Base-by-base conservation (phyloP, 2,329 filamentous ascomycete species). In the Orbilia blumenaviensis region DNA sequence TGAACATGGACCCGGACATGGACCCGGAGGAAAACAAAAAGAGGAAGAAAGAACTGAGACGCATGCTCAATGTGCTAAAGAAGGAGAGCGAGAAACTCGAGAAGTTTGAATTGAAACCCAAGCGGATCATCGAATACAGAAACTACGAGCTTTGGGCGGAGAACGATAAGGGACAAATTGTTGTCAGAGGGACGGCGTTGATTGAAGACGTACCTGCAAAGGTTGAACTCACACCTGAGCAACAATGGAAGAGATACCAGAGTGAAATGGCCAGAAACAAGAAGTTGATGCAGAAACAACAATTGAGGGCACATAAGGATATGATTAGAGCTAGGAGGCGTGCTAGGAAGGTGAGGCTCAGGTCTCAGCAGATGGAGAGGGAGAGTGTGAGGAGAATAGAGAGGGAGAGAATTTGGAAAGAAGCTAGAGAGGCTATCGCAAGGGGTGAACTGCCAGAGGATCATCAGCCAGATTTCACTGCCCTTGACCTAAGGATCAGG, bases 191-290 rank as follows among this genome's bases (percentile, higher is more conserved):
- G n/a, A 69, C 72, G 1, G 72, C 60, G 2, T 23, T 76, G 58
- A 58, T 69, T 8, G 72, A 76, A 36, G 72, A 76, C 10, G 16
- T 76, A 32, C 72, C 72, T 16, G 14, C n/a, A 3, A 76, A 66
- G 42, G 36, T 50, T 27, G 64, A 69, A 25, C 34, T 68, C 21
- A 69, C 72, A 32, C 72, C 72, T 2, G 72, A 76, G 21, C 64
- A 76, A 16, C 72, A 76, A 18, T 76, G 72, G 72, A 76, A 76
- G 72, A 63, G 41, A 46, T 76, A 69, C 38, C 72, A 76, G 50
- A 21, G 36, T 12, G 56, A 76, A 60, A 69, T 76, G 72, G 64
- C 50, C 3, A 68, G 72, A 12, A 76, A 76, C 16, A 68, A 50
- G 48, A 63, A 66, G 29, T 10, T 76, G 41, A 38, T 66, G 48